Percentiles rank a stretch among this genome's conserved stretches.
Evolutionary conservation across 345 rosid genomes (phyloP).

Genomic region (Balakata baccata): DNA sequence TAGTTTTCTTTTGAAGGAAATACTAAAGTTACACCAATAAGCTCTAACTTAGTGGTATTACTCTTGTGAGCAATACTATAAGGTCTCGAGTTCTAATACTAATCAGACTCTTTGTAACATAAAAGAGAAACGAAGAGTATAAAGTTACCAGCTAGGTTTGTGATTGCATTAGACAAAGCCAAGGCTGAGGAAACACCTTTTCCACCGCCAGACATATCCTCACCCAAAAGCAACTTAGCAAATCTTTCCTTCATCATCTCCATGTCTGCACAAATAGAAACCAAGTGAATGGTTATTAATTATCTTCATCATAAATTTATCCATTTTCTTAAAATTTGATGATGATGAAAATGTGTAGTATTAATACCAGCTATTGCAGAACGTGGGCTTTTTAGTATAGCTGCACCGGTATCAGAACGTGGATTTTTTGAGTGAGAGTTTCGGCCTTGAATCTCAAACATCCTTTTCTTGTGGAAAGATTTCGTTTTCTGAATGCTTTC

Average conservation of each 20-base stretch:
- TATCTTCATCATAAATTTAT: not conserved
- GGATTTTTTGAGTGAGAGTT: slow-evolving; percentile 14
- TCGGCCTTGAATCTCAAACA: slow-evolving; percentile 43
- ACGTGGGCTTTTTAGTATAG: too few relatives aligned
- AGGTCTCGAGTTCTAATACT: too few relatives aligned
- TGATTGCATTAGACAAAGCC: slow-evolving; percentile 70
- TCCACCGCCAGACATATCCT: slow-evolving; percentile 83
- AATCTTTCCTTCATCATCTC: slow-evolving; percentile 68
- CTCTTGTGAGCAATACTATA: too few relatives aligned
- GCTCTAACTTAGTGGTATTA: too few relatives aligned
- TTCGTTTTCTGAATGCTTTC: slow-evolving; percentile 40
- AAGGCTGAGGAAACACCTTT: slow-evolving; percentile 71
- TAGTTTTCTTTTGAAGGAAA: too few relatives aligned
- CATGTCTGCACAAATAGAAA: slow-evolving; percentile 33
- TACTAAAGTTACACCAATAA: too few relatives aligned
- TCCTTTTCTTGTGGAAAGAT: slow-evolving; percentile 45
- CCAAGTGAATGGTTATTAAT: not conserved
- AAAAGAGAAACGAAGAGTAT: not conserved
- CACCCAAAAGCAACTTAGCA: slow-evolving; percentile 63
- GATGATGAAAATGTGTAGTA: too few relatives aligned
- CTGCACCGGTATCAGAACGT: too few relatives aligned
- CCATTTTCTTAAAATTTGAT: too few relatives aligned
- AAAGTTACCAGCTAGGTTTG: slow-evolving; percentile 60
- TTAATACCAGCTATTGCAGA: too few relatives aligned
- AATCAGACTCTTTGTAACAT: too few relatives aligned